Percentiles rank a stretch among this genome's conserved stretches.
These are phyloP conservation scores for Populus davidiana DNA, from an alignment of 345 rosid species.

Conservation along the genomic window DNA sequence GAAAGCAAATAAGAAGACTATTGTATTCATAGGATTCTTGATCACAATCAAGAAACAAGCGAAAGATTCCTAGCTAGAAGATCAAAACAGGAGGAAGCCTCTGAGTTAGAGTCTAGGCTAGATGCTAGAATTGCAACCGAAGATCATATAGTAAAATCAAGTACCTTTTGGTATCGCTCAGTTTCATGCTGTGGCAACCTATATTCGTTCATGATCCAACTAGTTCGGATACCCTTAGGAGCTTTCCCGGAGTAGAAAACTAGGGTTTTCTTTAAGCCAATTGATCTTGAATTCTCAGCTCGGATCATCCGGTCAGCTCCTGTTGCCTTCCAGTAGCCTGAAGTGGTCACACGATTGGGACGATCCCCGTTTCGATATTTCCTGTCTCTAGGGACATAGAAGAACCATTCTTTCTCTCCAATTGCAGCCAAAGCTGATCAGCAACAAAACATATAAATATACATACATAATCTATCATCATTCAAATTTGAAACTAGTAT, in stretches of 20 bases:
- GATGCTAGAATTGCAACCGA: background rate
- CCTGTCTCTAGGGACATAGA: slow-evolving; percentile 92
- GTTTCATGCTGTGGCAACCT: slow-evolving; percentile 96
- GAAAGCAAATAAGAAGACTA: background rate
- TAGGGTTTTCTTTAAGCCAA: slow-evolving; percentile 99
- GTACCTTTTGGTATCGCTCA: slow-evolving; percentile 87
- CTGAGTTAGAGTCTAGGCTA: too few species aligned
- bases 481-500: background rate
- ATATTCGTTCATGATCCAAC: slow-evolving; percentile 99
- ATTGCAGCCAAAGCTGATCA: slow-evolving; percentile 83
- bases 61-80: background rate
- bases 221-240: slow-evolving; percentile 91
- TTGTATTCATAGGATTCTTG: background rate
- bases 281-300: slow-evolving; percentile 64
- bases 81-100: background rate
- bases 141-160: background rate
- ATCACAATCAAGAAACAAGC: background rate
- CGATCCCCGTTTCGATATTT: slow-evolving; percentile 96
- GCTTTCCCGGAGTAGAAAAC: slow-evolving; percentile 99
- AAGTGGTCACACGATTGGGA: slow-evolving; percentile 92
- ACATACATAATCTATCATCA: background rate
- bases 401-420: slow-evolving; percentile 99
- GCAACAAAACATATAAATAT: background rate
- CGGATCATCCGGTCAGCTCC: slow-evolving; percentile 98
- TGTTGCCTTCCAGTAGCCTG: slow-evolving; percentile 99